Conservation (phyloP, 257 asterid genomes). For the Solanum pimpinellifolium region DNA sequence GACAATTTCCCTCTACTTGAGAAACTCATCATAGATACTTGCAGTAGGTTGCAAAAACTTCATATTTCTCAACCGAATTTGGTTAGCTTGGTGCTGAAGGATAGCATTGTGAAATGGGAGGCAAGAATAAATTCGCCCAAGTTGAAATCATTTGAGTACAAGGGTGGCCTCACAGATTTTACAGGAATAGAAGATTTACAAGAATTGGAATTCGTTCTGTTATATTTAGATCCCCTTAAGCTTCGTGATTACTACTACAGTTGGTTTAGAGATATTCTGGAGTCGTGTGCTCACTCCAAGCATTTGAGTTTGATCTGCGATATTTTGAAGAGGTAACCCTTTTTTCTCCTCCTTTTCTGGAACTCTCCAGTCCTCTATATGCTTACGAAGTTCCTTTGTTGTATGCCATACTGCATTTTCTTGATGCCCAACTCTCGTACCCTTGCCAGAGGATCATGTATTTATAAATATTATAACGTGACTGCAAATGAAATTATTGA, state of each 20-base stretch:
- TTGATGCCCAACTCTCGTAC: neutral
- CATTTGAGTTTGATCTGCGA: neutral
- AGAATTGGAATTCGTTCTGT: neutral
- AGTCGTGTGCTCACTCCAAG: neutral
- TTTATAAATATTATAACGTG: neutral
- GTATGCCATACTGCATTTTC: neutral
- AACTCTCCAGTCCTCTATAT: neutral
- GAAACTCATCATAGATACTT: neutral
- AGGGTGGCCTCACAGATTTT: neutral
- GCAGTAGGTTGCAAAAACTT: neutral
- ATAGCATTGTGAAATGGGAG: neutral
- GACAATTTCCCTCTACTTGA: neutral
- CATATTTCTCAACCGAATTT: neutral
- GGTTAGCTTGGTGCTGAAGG: neutral
- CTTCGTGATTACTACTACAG: neutral
- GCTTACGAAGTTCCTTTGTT: neutral
- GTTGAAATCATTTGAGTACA: neutral
- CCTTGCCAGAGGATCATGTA: neutral
- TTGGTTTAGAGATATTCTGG: neutral
- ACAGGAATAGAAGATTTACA: neutral
- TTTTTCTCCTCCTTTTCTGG: neutral
- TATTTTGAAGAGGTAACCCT: neutral
- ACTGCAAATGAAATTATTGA: neutral
- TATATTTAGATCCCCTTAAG: neutral
- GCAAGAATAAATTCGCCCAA: neutral